Evolutionary conservation across 2,329 filamentous ascomycete genomes (phyloP), one percentile per base, ranked within the genome.

Genomic region (Talaromyces atroroseus): DNA sequence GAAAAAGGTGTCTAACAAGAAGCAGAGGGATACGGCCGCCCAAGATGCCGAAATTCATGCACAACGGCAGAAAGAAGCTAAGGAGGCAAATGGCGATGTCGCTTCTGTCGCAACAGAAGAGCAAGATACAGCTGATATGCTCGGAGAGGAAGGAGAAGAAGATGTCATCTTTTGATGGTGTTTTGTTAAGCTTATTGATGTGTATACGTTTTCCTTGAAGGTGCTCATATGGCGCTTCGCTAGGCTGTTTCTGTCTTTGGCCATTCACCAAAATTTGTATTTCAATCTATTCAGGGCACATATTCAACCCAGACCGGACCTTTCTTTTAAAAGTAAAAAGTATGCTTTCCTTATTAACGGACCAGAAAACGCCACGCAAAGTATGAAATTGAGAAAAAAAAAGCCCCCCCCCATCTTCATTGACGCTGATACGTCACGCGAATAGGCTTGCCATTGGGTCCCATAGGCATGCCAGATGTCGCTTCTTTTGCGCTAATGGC

Each of bases 391-490:
- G 54, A n/a, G n/a, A 58, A 63, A 38, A 54, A 29, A 38, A 49
- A 56, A 57, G 24, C 12, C 32, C 12, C 53, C n/a, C n/a, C n/a
- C n/a, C n/a, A n/a, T n/a, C n/a, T n/a, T 71, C 80, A 95, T 78
- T 95, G 89, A 68, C 92, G 82, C 77, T 97, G 94, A 80, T 95
- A 99, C 14, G 94, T 96, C 62, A 99, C 92, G 77, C 94, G 95
- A 72, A 99, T 90, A 7, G 84, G 79, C 75, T 90, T 89, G 63
- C 82, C 82, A 47, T 85, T 84, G 18, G 85, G 85, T 53, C 87
- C 88, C 64, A 99, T 77, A 23, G 83, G 79, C 84, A 94, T 92
- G 21, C 90, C 90, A 12, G 89, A 87, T 32, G 90, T 95, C 61
- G 87, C 90, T 79, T 97, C 92, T 80, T 96, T 97, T 18, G 94